Base-by-base conservation (phyloP, 768 basidiomycete genomes). In the Strobilomyces dryophilus region DNA sequence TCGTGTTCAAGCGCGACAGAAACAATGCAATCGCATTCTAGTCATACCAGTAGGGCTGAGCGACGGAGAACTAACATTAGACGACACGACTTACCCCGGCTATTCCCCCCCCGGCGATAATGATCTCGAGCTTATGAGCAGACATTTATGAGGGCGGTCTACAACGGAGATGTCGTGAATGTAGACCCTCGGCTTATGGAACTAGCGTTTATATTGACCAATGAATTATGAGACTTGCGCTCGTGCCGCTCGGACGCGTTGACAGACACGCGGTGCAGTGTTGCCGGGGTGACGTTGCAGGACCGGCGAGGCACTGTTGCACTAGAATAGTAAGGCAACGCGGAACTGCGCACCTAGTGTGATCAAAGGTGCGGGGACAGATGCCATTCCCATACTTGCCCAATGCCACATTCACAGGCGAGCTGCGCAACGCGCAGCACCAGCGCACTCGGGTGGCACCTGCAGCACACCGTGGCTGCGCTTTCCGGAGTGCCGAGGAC, bases 81-180 rank as follows among this genome's bases (percentile, higher is more conserved):
- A 47, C 39, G 35, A 42, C 15, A 42, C 26, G 17, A 59, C 68
- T 53, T 50, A 57, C 67, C 46, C 67, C 68, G 21, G 60, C 45
- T 53, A 66, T 54, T 4, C 66, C 66, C 52, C 61, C 68, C 17
- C 66, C 66, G 8, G 58, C 66, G 24, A 68, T 42, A 45, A 69
- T 60, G 32, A 69, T 61, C 29, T 67, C 57, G 26, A 52, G 46
- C 24, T 52, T 63, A 32, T 53, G 36, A 9, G 54, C 45, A 17
- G 31, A 46, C 66, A 67, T 64, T 51, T 45, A 31, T 26, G 14
- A 26, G 34, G 18, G 18, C 1, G 42, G n/a, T 21, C 36, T 34
- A 52, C 39, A n/a, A 50, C 26, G 43, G 15, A 42, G 39, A 40
- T 36, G 17, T 7, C 39, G 39, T 20, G 11, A 12, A 17, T 27